Base-by-base conservation (phyloP, 2,329 filamentous ascomycete species). In the Bretziella fagacearum region DNA sequence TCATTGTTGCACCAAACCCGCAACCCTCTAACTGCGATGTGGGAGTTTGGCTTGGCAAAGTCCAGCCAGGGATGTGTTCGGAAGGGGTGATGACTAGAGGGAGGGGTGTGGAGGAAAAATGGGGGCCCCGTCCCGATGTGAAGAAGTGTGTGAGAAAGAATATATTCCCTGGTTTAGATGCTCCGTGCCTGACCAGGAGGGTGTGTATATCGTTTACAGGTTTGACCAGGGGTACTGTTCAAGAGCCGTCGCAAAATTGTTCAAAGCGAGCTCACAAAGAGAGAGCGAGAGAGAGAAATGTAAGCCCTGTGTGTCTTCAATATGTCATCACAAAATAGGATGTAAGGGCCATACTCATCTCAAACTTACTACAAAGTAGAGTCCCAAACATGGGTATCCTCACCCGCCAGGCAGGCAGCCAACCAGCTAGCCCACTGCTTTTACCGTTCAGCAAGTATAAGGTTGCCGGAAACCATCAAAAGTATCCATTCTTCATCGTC, bases 1-100 rank as follows among this genome's bases (percentile, higher is more conserved):
- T 23, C n/a, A 23, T 27, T 42, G 39, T 42, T 42, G 39, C 39
- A 42, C 39, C 22, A 42, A 42, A 42, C 39, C 22, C 22, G 22
- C 22, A 27, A 13, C 23, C 22, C 22, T 26, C 13, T 25, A 7
- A 8, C 39, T 15, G n/a, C 7, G 7, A 17, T 18, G 39, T 42
- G 22, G n/a, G 22, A 6, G 23, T 26, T 27, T 6, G 17, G 13
- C 15, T 20, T 30, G 13, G 40, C 13, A 43, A 26, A 42, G 39
- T 18, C 33, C 33, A 2, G 3, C 15, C n/a, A 18, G 35, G 15
- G 40, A 15, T 20, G 26, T 27, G 26, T n/a, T n/a, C n/a, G n/a
- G n/a, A n/a, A n/a, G n/a, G n/a, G n/a, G n/a, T n/a, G n/a, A n/a
- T n/a, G n/a, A n/a, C n/a, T n/a, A n/a, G n/a, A n/a, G n/a, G n/a